These are phyloP conservation scores for Hylodesmum podocarpum DNA, from an alignment of 306 rosid species.

Conservation along the genomic window DNA sequence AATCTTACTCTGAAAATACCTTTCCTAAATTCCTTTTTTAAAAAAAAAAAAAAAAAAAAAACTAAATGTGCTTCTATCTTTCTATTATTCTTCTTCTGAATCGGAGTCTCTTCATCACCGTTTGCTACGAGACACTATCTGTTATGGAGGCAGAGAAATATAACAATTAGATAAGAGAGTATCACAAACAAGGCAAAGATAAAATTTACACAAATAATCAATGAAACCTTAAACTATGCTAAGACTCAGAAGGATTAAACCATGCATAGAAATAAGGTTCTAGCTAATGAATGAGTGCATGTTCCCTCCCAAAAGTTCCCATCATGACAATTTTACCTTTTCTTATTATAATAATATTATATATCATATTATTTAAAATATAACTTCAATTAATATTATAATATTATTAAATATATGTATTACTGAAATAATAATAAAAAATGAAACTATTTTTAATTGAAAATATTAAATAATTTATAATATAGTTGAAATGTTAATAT, in stretches of 20 bases:
- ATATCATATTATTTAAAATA: not conserved
- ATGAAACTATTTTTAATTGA: not conserved
- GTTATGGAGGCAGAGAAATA: not conserved
- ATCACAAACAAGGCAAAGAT: not conserved
- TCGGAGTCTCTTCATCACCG: conserved; percentile 15
- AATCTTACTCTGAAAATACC: conserved; percentile 16
- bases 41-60: not conserved
- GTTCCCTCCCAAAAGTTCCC: not conserved
- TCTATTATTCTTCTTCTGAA: conserved; percentile 1
- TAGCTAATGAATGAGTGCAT: not conserved
- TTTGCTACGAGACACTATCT: conserved; percentile 35
- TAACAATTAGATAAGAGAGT: not conserved
- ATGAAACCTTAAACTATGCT: not conserved
- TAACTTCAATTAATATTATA: not conserved
- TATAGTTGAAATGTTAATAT: not conserved
- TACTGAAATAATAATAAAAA: not conserved
- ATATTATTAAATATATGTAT: too few relatives aligned
- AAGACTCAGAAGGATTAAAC: not conserved
- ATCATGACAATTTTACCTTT: not conserved
- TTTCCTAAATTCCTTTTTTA: not conserved
- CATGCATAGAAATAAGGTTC: not conserved
- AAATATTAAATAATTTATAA: not conserved
- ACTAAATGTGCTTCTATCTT: conserved; percentile 15
- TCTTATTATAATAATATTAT: not conserved
- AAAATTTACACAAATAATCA: not conserved